phyloP scores from a whole-genome alignment of 495 filamentous ascomycete species.

The Neurospora sp. region DNA sequence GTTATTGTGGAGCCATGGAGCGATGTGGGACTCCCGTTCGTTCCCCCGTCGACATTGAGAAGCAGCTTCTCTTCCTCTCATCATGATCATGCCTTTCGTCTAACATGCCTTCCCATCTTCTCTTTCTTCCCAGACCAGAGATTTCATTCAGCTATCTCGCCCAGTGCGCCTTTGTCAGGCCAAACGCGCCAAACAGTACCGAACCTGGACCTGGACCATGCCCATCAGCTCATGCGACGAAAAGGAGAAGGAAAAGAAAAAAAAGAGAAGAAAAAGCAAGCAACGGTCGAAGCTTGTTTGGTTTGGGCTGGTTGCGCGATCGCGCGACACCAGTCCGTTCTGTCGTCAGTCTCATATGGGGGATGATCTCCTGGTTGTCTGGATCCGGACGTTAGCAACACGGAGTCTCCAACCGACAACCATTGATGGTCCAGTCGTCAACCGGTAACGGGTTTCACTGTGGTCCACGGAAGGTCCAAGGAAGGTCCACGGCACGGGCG shows the following conservation, averaged over 20 bases:
- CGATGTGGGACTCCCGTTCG: not conserved
- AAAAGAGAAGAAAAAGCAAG: not conserved
- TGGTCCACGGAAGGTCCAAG: not conserved
- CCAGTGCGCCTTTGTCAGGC: not conserved
- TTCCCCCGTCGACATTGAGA: not conserved
- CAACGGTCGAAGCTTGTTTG: not conserved
- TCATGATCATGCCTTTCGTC: no score
- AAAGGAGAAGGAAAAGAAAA: not conserved
- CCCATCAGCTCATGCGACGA: not conserved
- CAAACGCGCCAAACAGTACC: not conserved
- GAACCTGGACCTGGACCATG: not conserved
- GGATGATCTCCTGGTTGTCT: not conserved
- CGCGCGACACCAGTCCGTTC: not conserved
- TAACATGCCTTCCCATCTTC: no score
- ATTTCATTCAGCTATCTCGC: not conserved
- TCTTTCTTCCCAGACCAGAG: no score
- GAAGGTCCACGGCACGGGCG: not conserved
- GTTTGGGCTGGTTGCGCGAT: not conserved
- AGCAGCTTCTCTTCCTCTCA: not conserved
- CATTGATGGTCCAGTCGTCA: not conserved
- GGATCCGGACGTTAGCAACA: not conserved
- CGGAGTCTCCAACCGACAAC: not conserved
- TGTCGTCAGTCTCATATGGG: not conserved
- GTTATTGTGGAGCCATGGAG: not conserved
- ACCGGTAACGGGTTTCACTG: not conserved